A percentile compares a stretch with the other conserved stretches of the same genome.
Evolutionary conservation across 805 yeast species (phyloP).

Genomic region (Sugiyamaella mastotermitis): DNA sequence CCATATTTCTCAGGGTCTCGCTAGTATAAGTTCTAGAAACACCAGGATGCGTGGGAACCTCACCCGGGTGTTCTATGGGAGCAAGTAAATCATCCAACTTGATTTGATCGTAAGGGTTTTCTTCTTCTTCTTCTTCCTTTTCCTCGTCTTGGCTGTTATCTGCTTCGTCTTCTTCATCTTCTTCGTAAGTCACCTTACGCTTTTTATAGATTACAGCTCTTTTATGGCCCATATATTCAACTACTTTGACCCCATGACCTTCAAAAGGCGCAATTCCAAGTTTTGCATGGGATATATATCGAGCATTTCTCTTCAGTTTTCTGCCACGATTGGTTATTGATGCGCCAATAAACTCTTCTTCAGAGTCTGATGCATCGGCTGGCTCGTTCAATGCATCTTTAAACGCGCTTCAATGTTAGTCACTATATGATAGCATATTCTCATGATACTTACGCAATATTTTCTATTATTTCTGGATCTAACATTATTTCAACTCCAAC

Average conservation of each 20-base stretch:
- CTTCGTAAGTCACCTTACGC: slow-evolving; percentile 27
- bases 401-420: slow-evolving; percentile 23
- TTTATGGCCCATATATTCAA: slow-evolving; percentile 25
- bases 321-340: slow-evolving; percentile 47
- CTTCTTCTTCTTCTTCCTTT: slow-evolving; percentile 31
- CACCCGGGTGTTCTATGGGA: slow-evolving; percentile 78
- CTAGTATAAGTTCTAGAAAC: slow-evolving; percentile 60
- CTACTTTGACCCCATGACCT: slow-evolving; percentile 24
- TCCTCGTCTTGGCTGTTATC: slow-evolving; percentile 20
- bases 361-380: slow-evolving; percentile 23
- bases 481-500: too few species aligned
- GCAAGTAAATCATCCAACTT: slow-evolving; percentile 56
- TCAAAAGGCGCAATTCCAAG: slow-evolving; percentile 28
- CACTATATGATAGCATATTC: background rate
- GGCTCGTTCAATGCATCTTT: slow-evolving; percentile 29
- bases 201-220: slow-evolving; percentile 24
- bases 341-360: slow-evolving; percentile 14
- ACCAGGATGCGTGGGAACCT: slow-evolving; percentile 65
- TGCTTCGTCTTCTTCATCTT: slow-evolving; percentile 17
- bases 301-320: slow-evolving; percentile 47
- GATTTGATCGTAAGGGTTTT: slow-evolving; percentile 43
- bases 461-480: slow-evolving; percentile 2
- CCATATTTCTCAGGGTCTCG: slow-evolving; percentile 50
- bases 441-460: slow-evolving; percentile 7
- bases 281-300: slow-evolving; percentile 40